Evolutionary conservation across 139 green algal genomes (phyloP).

Genomic region (Coccomyxa sp.): DNA sequence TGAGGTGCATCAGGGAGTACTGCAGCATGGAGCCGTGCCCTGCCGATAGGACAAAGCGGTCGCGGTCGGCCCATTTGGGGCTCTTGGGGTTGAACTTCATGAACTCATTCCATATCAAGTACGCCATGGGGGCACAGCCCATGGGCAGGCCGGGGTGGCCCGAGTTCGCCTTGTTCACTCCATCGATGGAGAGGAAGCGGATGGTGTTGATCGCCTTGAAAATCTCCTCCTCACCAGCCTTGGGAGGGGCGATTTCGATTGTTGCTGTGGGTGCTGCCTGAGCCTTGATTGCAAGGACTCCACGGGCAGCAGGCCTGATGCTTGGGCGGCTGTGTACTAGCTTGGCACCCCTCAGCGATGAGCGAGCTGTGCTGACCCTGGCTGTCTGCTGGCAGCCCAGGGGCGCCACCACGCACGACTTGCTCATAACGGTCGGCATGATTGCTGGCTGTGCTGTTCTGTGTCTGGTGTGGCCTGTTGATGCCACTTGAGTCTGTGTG

Average conservation of each 20-base stretch:
- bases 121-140: conserved; percentile 96
- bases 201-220: conserved; percentile 61
- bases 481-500: too few species aligned
- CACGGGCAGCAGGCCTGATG: neutral
- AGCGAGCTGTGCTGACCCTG: neutral
- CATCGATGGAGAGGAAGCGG: conserved; percentile 69
- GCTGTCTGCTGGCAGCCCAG: neutral
- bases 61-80: conserved; percentile 90
- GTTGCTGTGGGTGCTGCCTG: conserved; percentile 3
- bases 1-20: conserved; percentile 96
- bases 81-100: conserved; percentile 97
- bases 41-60: conserved; percentile 98
- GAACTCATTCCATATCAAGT: conserved; percentile 93
- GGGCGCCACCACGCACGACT: neutral
- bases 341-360: neutral
- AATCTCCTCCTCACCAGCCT: conserved; percentile 10
- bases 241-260: conserved; percentile 5
- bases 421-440: neutral
- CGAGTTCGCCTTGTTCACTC: conserved; percentile 49
- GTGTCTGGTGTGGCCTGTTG: too few species aligned
- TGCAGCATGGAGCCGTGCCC: conserved; percentile 99
- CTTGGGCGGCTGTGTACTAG: neutral
- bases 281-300: neutral
- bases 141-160: conserved; percentile 95
- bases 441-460: neutral